phyloP scores from a whole-genome alignment of 2,329 filamentous ascomycete species.

The Myriosclerotinia scirpicola region DNA sequence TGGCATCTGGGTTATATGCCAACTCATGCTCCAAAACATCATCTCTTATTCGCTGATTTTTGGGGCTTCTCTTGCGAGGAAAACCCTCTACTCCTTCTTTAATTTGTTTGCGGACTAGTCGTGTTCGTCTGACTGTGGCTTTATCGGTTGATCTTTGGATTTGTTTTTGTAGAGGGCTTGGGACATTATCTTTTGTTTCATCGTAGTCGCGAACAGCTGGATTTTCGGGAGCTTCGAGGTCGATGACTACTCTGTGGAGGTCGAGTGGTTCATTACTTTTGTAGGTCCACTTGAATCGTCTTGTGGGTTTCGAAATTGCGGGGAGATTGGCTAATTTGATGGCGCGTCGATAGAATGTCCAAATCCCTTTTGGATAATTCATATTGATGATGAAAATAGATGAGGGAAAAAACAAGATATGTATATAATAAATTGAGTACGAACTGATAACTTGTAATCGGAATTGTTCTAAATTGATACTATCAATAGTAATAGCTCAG shows the following conservation, averaged over 20 bases:
- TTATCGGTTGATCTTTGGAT: neutral
- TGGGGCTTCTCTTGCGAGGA: neutral
- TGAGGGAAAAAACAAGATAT: neutral
- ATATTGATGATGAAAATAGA: neutral
- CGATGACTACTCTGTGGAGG: slow-evolving; percentile 48
- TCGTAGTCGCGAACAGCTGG: slow-evolving; percentile 41
- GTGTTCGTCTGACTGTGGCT: neutral
- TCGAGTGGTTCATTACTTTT: slow-evolving; percentile 34
- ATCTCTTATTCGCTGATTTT: slow-evolving; percentile 6
- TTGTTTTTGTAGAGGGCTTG: neutral
- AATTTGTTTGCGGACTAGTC: neutral
- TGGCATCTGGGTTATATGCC: slow-evolving; percentile 8
- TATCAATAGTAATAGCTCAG: neutral
- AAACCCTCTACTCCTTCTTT: neutral
- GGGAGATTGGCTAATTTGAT: slow-evolving; percentile 1
- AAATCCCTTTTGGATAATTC: slow-evolving; percentile 26
- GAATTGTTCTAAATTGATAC: neutral
- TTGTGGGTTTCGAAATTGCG: slow-evolving; percentile 10
- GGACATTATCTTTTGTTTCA: neutral
- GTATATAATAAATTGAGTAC: neutral
- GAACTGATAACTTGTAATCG: neutral
- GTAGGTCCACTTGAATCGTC: slow-evolving; percentile 26
- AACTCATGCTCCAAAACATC: slow-evolving; percentile 16
- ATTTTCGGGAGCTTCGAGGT: slow-evolving; percentile 53
- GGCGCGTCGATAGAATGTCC: slow-evolving; percentile 26